Evolutionary conservation across 768 basidiomycete species (phyloP).

Genomic region (Omphalotus guepiniiformis): DNA sequence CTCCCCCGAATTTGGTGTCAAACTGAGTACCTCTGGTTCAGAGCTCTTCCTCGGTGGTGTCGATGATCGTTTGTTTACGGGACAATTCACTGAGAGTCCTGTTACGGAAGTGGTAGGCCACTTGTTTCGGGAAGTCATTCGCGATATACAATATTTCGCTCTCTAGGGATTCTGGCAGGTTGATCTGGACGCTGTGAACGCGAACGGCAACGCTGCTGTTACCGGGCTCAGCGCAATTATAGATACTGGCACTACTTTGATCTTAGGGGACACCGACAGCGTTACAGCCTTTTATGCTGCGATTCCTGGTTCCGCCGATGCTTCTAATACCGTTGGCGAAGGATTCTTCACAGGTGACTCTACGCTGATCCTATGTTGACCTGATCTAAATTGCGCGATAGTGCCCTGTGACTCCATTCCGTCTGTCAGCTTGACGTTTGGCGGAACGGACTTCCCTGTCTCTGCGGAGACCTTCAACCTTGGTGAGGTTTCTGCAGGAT

Average conservation of each 20-base stretch:
- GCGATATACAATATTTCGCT: too few species aligned
- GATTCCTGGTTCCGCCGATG: constrained; percentile 28
- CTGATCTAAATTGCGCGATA: constrained; percentile 14
- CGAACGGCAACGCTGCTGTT: constrained; percentile 18
- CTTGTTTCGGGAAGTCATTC: not conserved
- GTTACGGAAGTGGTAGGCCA: constrained; percentile 25
- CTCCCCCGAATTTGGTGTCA: constrained; percentile 43
- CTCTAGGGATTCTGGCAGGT: constrained; percentile 31
- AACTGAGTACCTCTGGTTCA: constrained; percentile 37
- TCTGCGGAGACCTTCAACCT: constrained; percentile 39
- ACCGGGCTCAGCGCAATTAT: constrained; percentile 23
- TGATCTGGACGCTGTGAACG: constrained; percentile 24
- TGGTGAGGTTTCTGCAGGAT: constrained; percentile 41
- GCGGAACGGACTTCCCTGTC: constrained; percentile 36
- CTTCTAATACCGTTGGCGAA: constrained; percentile 18
- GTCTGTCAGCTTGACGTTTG: constrained; percentile 33
- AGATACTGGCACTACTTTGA: constrained; percentile 41
- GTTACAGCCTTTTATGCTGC: constrained; percentile 26
- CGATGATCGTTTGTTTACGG: constrained; percentile 41
- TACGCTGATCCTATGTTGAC: not conserved
- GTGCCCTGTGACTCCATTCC: constrained; percentile 27
- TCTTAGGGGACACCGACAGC: constrained; percentile 27
- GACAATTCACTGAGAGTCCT: constrained; percentile 35
- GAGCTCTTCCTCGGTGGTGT: constrained; percentile 56
- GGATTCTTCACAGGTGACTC: constrained; percentile 27